Evolutionary conservation across 2,329 filamentous ascomycete genomes (phyloP), one percentile per base, ranked within the genome.

Genomic region (Gremmenia infestans): DNA sequence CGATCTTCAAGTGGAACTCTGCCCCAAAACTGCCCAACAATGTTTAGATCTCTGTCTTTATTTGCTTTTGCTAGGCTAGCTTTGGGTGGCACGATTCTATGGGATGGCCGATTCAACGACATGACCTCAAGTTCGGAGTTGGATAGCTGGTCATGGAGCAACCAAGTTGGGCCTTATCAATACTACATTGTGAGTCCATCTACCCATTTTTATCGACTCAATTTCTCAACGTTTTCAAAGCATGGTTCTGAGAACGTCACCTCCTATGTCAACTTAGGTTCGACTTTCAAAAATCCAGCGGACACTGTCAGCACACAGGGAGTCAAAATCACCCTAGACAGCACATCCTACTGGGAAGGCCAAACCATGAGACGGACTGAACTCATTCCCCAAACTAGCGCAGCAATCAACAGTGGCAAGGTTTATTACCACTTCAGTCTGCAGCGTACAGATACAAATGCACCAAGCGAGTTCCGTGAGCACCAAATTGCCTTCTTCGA

Each of bases 341-440:
- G 70, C 63, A 83, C 80, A 1, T 78, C 85, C 1, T 86, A 82
- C 69, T 89, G 85, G 86, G 85, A 88, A 71, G 82, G 81, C 19
- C 83, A 88, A 68, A 79, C 71, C 52, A 88, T 88, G 86, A 81
- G 84, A 69, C 79, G 86, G 48, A 88, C 84, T 0, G 86, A 89
- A 72, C 74, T 89, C 56, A 89, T 90, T 62, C 86, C 87, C 8
- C 83, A 88, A 72, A 88, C 85, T 0, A 79, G 71, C 2, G 81
- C 81, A 0, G 76, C 83, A 56, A 86, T 89, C 70, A 85, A 82
- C 63, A 66, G 72, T n/a, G 86, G 86, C 45, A 85, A 81, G 50
- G 79, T 88, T 36, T 87, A 78, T 73, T 90, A 89, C 71, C 87
- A 90, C 71, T 89, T 89, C 72, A 85, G 79, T 57, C 78, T 90